These are phyloP conservation scores for Phytophthora pini DNA, from an alignment of 352 stramenopile species.

Conservation along the genomic window DNA sequence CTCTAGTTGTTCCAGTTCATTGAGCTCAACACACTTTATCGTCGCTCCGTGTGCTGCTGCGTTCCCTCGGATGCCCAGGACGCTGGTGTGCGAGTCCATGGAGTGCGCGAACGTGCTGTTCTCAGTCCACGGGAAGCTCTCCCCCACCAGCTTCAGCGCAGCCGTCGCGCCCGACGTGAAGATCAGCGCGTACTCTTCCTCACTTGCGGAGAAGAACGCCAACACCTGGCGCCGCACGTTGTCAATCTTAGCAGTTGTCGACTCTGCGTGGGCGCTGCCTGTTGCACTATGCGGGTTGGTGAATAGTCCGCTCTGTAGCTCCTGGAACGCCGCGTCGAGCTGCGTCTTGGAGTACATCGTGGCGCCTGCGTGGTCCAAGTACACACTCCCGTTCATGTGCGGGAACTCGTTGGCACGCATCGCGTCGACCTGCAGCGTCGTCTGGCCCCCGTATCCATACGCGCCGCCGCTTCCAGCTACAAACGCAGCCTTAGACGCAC, in stretches of 20 bases:
- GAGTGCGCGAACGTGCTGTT: conserved; percentile 64
- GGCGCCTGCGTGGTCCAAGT: conserved; percentile 87
- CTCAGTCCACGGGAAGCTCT: conserved; percentile 77
- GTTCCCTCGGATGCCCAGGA: conserved; percentile 68
- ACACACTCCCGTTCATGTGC: conserved; percentile 58
- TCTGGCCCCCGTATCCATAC: conserved; percentile 41
- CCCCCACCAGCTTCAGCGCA: conserved; percentile 81
- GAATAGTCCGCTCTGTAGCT: conserved; percentile 61
- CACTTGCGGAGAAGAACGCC: conserved; percentile 66
- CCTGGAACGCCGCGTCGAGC: conserved; percentile 52
- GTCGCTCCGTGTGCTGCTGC: conserved; percentile 36
- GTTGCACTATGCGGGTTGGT: conserved; percentile 72
- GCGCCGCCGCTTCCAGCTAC: conserved; percentile 29
- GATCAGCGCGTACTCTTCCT: conserved; percentile 80
- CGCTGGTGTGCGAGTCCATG: conserved; percentile 77
- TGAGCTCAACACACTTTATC: conserved; percentile 41
- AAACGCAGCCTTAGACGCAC: conserved; percentile 33
- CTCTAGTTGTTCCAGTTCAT: conserved; percentile 49
- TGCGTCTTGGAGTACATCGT: conserved; percentile 81
- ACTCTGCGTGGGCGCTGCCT: conserved; percentile 29
- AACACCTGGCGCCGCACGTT: conserved; percentile 57
- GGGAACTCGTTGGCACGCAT: conserved; percentile 56
- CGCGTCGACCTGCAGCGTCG: conserved; percentile 41
- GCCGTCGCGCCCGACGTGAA: conserved; percentile 89
- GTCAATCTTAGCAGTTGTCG: conserved; percentile 57